A percentile compares a stretch with the other conserved stretches of the same genome.
These are phyloP conservation scores for Xylona heveae DNA, from an alignment of 495 filamentous ascomycete species.

Conservation along the genomic window DNA sequence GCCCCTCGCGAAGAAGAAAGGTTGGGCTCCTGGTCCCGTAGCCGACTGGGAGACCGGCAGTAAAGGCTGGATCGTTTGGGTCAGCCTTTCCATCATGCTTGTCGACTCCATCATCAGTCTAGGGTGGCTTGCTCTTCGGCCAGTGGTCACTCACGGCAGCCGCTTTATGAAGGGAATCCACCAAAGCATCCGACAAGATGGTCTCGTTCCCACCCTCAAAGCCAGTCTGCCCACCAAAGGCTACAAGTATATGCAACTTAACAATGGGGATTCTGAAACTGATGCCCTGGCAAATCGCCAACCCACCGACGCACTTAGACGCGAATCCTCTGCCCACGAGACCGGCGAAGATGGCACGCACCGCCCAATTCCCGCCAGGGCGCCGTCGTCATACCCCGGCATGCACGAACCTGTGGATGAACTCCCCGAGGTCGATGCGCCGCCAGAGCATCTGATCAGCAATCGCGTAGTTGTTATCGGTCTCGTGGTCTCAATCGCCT, in stretches of 20 bases:
- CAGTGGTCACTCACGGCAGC: slow-evolving; percentile 25
- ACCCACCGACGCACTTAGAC: too few relatives aligned
- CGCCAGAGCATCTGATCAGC: slow-evolving; percentile 61
- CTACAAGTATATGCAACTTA: too few relatives aligned
- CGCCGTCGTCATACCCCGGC: slow-evolving; percentile 5
- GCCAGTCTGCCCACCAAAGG: too few relatives aligned
- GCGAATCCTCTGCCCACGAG: too few relatives aligned
- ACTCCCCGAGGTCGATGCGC: slow-evolving; percentile 45
- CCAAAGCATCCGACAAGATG: neutral
- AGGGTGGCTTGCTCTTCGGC: slow-evolving; percentile 51
- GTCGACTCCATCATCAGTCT: slow-evolving; percentile 80
- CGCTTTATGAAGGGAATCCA: neutral
- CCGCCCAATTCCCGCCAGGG: too few relatives aligned
- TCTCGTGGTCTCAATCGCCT: slow-evolving; percentile 48
- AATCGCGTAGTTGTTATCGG: slow-evolving; percentile 48
- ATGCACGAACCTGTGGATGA: slow-evolving; percentile 13
- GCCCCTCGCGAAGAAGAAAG: slow-evolving; percentile 61
- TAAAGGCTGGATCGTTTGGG: slow-evolving; percentile 97
- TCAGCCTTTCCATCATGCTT: slow-evolving; percentile 89
- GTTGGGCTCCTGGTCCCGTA: slow-evolving; percentile 79
- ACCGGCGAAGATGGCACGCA: too few relatives aligned
- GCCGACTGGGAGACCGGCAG: slow-evolving; percentile 74
- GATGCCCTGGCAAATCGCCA: too few relatives aligned
- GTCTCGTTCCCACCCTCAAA: too few relatives aligned
- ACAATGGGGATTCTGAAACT: too few relatives aligned